Base-by-base conservation (phyloP, 129 eudicot genomes). In the Daucus carota region DNA sequence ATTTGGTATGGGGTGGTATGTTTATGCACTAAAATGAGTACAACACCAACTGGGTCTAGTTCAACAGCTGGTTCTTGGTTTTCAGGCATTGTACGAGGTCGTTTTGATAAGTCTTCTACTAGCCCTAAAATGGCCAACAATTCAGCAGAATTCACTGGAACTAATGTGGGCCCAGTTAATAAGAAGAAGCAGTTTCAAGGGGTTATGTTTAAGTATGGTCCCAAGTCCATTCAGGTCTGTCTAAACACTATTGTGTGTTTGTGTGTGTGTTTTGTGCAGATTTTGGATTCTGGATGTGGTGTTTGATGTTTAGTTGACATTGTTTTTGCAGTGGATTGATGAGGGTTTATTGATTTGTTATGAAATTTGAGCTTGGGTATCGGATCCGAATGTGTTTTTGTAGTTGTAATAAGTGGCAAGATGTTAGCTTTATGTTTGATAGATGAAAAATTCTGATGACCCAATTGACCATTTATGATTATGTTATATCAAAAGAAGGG, bases 121-220 rank as follows among this genome's bases (percentile, higher is more conserved):
- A 73, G 79, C 77, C 57, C 77, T 29, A 63, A 75, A 33, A 81
- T 79, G 87, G 13, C 86, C 29, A 84, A 32, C 77, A 80, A 66
- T 42, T 50, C 85, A 57, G 36, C 81, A 17, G 74, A 80, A 72
- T 34, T 75, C 70, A 71, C 69, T 62, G 86, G n/a, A n/a, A n/a
- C 73, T 54, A 79, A 60, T 28, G 81, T 26, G 36, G 83, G 87
- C 1, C 94, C 96, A 10, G 72, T 92, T 73, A 83, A 86, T 77
- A 83, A 84, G 75, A 94, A 87, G 87, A 86, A 80, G 82, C 97
- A 94, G 87, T 87, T 91, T 47, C 85, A 87, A 75, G 99, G 99
- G n/a, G 90, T 89, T 50, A 90, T 94, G 92, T 94, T 94, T 75
- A 89, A 87, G 81, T 94, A 94, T 72, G 97, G 93, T 28, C 82